These are phyloP conservation scores for Blastobotrys chiropterorum DNA, from an alignment of 805 yeast species.

Conservation along the genomic window DNA sequence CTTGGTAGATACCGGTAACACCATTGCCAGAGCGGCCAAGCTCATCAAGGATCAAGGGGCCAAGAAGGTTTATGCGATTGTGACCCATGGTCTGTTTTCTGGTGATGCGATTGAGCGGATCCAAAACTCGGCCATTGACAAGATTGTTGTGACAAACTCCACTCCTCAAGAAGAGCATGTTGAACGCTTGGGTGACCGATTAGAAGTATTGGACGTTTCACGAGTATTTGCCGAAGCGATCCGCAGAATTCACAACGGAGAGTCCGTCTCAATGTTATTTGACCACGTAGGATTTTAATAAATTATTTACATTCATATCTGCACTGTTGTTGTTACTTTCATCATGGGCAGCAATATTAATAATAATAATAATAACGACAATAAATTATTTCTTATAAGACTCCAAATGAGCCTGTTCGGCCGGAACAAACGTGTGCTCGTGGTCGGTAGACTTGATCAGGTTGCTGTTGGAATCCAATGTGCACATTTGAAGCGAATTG, in stretches of 20 bases:
- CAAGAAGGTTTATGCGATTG: conserved; percentile 71
- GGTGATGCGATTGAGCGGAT: conserved; percentile 84
- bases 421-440: conserved; percentile 33
- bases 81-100: conserved; percentile 88
- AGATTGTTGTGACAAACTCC: conserved; percentile 81
- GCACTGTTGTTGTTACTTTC: background rate
- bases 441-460: conserved; percentile 24
- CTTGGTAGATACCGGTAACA: conserved; percentile 86
- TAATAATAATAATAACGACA: background rate
- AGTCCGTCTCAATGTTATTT: conserved; percentile 86
- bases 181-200: conserved; percentile 47
- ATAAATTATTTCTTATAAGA: conserved; percentile 22
- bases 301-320: background rate
- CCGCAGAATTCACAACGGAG: conserved; percentile 95
- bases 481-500: conserved; percentile 50
- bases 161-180: conserved; percentile 73
- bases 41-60: conserved; percentile 93
- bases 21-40: conserved; percentile 88
- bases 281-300: conserved; percentile 48
- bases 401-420: conserved; percentile 31
- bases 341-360: background rate
- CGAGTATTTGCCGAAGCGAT: conserved; percentile 90
- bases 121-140: conserved; percentile 64
- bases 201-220: conserved; percentile 83
- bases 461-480: conserved; percentile 21